Percentiles rank a stretch among this genome's conserved stretches.
phyloP scores from a whole-genome alignment of 2,329 filamentous ascomycete species.

The Nakataea oryzae region DNA sequence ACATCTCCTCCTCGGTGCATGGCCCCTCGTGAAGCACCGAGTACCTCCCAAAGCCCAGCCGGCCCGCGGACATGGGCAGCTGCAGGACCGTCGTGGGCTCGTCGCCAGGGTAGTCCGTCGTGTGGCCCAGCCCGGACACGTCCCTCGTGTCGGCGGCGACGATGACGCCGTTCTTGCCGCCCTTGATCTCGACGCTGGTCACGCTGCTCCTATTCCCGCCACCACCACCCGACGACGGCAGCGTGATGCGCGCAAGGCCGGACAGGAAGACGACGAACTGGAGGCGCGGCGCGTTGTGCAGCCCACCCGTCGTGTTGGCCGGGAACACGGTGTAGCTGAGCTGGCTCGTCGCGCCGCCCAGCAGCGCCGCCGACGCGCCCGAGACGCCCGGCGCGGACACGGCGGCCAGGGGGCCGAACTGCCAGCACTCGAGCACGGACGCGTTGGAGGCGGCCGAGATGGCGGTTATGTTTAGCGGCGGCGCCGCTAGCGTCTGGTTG shows the following conservation, averaged over 20 bases:
- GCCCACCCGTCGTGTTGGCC: constrained; percentile 23
- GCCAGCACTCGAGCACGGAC: constrained; percentile 35
- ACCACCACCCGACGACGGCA: constrained; percentile 14
- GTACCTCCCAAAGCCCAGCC: background rate
- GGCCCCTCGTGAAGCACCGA: background rate
- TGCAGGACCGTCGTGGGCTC: constrained; percentile 23
- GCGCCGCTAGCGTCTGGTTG: background rate
- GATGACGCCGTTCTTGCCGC: constrained; percentile 28
- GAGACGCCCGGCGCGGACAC: constrained; percentile 19
- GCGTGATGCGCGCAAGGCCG: constrained; percentile 18
- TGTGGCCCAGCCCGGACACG: constrained; percentile 27
- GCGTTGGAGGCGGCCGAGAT: constrained; percentile 22
- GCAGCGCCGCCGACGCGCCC: constrained; percentile 17
- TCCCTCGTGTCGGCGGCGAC: constrained; percentile 30
- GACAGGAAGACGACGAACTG: constrained; percentile 21
- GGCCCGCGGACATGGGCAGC: constrained; percentile 18
- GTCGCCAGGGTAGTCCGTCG: constrained; percentile 25
- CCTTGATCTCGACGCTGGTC: constrained; percentile 23
- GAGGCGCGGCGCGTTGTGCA: constrained; percentile 27
- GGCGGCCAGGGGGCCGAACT: constrained; percentile 22
- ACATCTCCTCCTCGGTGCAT: constrained; percentile 1
- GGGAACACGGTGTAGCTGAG: constrained; percentile 25
- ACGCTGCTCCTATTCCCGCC: constrained; percentile 14
- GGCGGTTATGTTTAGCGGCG: constrained; percentile 29
- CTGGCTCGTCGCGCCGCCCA: constrained; percentile 20